Evolutionary conservation across 2,329 filamentous ascomycete species (phyloP), one percentile per base, ranked within the genome.

Genomic region (Pseudogymnoascus sp.): DNA sequence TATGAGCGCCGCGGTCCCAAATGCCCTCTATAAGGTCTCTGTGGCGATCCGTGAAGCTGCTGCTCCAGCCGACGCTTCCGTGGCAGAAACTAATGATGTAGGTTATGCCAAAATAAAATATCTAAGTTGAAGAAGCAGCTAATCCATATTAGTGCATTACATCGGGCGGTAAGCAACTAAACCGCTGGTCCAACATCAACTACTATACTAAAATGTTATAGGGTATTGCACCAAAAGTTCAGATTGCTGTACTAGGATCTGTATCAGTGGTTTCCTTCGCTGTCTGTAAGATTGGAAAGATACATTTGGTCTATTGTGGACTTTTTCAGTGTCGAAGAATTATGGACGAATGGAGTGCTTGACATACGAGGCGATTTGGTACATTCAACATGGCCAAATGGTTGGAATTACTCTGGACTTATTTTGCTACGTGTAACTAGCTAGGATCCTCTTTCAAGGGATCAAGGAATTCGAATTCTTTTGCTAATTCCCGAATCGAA

Each of bases 1-100:
- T 75, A 61, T 74, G 73, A 34, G 76, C 74, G 59, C 78, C 80
- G 63, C 29, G 29, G 29, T 29, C 29, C 29, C 29, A 2, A 8
- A 31, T 8, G 29, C 6, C 29, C 8, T 31, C 29, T 8, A 7
- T 31, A 6, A 31, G 26, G 26, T 7, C 26, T 7, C 7, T 8
- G 29, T 31, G 29, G 6, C 29, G 8, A 8, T 31, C 29, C 29
- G 29, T 31, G 29, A 31, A 6, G 29, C 29, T 6, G 7, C 8
- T 31, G 8, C 6, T 7, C 29, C 29, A 31, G 29, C 29, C n/a
- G n/a, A n/a, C n/a, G n/a, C n/a, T n/a, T n/a, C n/a, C n/a, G n/a
- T n/a, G n/a, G n/a, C n/a, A n/a, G n/a, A n/a, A 31, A 31, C 6
- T 31, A 8, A 8, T 8, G 29, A 31, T 8, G 29, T 31, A 31